Conservation (phyloP, 2,329 filamentous ascomycete species). For the Leptographium galeiforme region DNA sequence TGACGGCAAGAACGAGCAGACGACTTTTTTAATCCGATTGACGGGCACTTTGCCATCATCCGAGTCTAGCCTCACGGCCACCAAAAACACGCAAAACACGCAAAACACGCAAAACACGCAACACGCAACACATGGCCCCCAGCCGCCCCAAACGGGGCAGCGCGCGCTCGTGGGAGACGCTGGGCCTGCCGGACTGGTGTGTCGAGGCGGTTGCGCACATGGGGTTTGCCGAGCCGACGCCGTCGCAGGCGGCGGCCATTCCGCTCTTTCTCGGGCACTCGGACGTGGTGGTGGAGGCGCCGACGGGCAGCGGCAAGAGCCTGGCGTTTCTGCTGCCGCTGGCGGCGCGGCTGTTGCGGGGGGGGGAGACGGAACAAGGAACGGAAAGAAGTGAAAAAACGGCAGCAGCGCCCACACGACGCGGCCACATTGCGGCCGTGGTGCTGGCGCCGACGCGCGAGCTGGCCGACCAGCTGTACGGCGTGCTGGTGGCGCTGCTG, state of each 20-base stretch:
- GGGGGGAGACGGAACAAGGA: background rate
- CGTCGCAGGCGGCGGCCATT: constrained; percentile 86
- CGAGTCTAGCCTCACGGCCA: no score
- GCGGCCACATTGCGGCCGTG: constrained; percentile 80
- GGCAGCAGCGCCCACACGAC: constrained; percentile 58
- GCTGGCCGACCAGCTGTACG: constrained; percentile 78
- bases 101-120: no score
- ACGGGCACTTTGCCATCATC: no score
- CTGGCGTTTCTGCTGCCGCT: constrained; percentile 70
- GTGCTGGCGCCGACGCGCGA: constrained; percentile 90
- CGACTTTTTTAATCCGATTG: no score
- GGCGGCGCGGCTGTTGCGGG: constrained; percentile 65
- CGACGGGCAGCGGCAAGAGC: constrained; percentile 80
- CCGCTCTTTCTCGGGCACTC: constrained; percentile 82
- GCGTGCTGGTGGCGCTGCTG: constrained; percentile 63
- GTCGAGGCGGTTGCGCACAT: constrained; percentile 71
- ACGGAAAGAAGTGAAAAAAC: no score
- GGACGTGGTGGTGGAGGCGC: constrained; percentile 71
- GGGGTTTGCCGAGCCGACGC: constrained; percentile 62
- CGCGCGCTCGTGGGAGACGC: constrained; percentile 48
- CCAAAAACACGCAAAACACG: no score
- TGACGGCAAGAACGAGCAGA: no score
- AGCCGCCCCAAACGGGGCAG: constrained; percentile 19
- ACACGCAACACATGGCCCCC: background rate
- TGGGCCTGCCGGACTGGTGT: constrained; percentile 68